These are phyloP conservation scores for Diddensiella caesifluorescens DNA, from an alignment of 805 yeast genomes.

Conservation along the genomic window DNA sequence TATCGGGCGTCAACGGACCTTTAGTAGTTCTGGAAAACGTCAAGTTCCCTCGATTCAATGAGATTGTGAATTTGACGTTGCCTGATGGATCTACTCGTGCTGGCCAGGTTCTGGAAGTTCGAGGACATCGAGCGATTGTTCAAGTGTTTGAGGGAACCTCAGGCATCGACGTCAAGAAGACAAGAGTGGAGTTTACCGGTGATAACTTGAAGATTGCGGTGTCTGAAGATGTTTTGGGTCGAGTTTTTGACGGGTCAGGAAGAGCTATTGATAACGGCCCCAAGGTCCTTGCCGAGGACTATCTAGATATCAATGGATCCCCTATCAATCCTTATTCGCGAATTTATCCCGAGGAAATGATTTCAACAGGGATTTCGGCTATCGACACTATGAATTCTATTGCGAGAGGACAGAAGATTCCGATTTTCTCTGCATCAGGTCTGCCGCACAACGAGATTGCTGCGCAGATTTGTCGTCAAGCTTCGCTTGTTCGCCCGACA, in stretches of 20 bases:
- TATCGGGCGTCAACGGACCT: constrained; percentile 98
- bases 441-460: constrained; percentile 99
- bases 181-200: constrained; percentile 96
- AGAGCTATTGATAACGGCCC: constrained; percentile 98
- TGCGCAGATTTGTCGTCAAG: constrained; percentile 99
- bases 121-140: constrained; percentile 94
- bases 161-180: constrained; percentile 97
- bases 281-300: constrained; percentile 96
- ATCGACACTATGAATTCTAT: constrained; percentile 99
- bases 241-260: constrained; percentile 98
- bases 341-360: constrained; percentile 99
- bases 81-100: constrained; percentile 95
- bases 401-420: constrained; percentile 99
- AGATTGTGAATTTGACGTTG: constrained; percentile 91
- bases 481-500: constrained; percentile 98
- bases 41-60: constrained; percentile 86
- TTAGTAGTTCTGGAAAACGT: constrained; percentile 85
- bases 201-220: constrained; percentile 89
- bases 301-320: constrained; percentile 96
- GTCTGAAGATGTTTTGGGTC: constrained; percentile 94
- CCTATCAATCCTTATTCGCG: constrained; percentile 98
- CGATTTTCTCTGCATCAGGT: constrained; percentile 98
- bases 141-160: constrained; percentile 99
- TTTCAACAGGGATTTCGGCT: constrained; percentile 97
- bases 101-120: constrained; percentile 97